These are phyloP conservation scores for Clarkia xantiana DNA, from an alignment of 345 rosid genomes.

Conservation along the genomic window DNA sequence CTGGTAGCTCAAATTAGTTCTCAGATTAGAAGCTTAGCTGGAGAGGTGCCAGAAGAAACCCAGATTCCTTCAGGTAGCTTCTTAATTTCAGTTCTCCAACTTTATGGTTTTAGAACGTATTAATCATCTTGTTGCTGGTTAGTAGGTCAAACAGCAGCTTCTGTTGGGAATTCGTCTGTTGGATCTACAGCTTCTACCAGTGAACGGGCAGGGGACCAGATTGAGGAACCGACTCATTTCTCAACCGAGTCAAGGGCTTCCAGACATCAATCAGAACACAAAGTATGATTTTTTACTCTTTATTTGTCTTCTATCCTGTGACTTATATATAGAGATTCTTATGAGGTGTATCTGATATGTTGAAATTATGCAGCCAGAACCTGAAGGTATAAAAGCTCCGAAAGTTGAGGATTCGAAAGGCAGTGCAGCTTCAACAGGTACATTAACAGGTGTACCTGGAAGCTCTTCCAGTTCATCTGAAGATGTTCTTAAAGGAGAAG, in stretches of 20 bases:
- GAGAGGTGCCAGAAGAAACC: constrained; percentile 35
- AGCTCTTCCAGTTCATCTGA: constrained; percentile 17
- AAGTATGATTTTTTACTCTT: constrained; percentile 25
- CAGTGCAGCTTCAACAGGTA: constrained; percentile 23
- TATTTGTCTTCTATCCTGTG: background rate
- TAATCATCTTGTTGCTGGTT: constrained; percentile 7
- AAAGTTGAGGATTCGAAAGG: constrained; percentile 13
- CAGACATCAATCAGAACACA: constrained; percentile 17
- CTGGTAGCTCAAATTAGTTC: constrained; percentile 31
- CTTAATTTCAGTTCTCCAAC: background rate
- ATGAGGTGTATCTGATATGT: background rate
- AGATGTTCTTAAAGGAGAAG: constrained; percentile 26
- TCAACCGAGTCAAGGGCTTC: constrained; percentile 6
- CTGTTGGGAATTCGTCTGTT: constrained; percentile 11
- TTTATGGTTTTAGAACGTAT: constrained; percentile 2
- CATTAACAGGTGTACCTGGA: constrained; percentile 14
- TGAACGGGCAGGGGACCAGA: constrained; percentile 22
- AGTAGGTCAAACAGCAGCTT: constrained; percentile 18
- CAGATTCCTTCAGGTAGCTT: constrained; percentile 37
- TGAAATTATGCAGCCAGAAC: constrained; percentile 19
- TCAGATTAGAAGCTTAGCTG: constrained; percentile 27
- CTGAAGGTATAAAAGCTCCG: constrained; percentile 10
- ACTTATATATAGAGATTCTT: too few species aligned
- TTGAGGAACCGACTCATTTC: constrained; percentile 19
- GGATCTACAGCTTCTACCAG: constrained; percentile 14